Base-by-base conservation (phyloP, 2,329 filamentous ascomycete genomes). In the Phymatotrichopsis omnivora region DNA sequence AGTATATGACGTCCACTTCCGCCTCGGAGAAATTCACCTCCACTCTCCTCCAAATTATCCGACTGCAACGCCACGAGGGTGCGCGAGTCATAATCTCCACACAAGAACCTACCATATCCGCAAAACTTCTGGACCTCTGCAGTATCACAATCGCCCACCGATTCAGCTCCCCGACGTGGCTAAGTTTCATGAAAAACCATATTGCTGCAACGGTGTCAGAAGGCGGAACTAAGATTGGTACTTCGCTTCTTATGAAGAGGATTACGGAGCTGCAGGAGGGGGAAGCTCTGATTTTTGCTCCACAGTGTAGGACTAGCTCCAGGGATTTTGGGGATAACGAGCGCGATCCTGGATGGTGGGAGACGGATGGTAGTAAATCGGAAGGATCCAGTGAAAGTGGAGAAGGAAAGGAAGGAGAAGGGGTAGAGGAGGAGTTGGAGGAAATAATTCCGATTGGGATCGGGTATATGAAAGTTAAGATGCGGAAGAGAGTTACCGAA, bases 61-160 rank as follows among this genome's bases (percentile, higher is more conserved):
- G 82, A 0, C 67, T 80, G 14, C 82, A 89, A 61, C 75, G 82
- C 0, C 83, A 89, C 58, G 63, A 77, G 1, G 82, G 71, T 1
- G 69, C 73, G 0, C 71, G 82, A 0, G 68, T 86, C 4, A 60
- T 89, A 31, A 78, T 89, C 24, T 78, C 81, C 0, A 89, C 82
- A 0, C 82, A 91, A 58, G 83, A 89, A 56, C 83, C 82, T 0
- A 84, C 80, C 0, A 69, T 87, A 3, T 79, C 78, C 0, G 74
- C 76, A 0, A 69, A 71, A 12, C 68, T 91, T 0, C 68, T 89
- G 0, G 80, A 85, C 42, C 66, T 89, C 0, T 85, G 78, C 60
- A 78, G 75, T 1, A 65, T 82, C n/a, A 81, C 76, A 0, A 68
- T 86, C 12, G 75, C 86, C 0, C 82, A 87, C 57, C 71, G 78